A percentile compares a stretch with the other conserved stretches of the same genome.
Evolutionary conservation across 2,329 filamentous ascomycete species (phyloP).

Genomic region (Domatiomyces globalis): DNA sequence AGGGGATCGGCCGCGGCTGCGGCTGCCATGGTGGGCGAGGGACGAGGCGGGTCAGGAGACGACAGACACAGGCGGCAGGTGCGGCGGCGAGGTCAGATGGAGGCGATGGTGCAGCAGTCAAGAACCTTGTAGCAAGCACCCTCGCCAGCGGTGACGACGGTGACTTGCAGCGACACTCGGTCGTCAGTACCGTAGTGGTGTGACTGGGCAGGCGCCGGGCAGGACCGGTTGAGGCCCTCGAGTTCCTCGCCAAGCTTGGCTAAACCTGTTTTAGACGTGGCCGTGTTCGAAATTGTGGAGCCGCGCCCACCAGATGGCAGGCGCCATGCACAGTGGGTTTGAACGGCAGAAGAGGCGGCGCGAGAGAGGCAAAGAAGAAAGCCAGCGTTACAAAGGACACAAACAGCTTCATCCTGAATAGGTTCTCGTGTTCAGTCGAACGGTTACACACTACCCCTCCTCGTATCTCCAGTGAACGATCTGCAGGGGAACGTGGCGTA

Average conservation of each 20-base stretch:
- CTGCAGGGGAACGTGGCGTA: not conserved
- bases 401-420: not conserved
- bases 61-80: not conserved
- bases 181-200: not conserved
- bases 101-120: not conserved
- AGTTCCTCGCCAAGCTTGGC: not conserved
- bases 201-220: not conserved
- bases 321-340: not conserved
- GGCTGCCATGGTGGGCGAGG: constrained; percentile 14
- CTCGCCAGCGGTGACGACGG: not conserved
- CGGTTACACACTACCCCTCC: not conserved
- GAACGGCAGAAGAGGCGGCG: not conserved
- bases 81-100: not conserved
- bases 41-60: constrained; percentile 1
- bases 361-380: not conserved
- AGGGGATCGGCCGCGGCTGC: constrained; percentile 18
- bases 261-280: not conserved
- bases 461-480: not conserved
- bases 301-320: not conserved
- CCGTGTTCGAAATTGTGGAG: not conserved
- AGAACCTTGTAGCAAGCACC: not conserved
- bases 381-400: not conserved
- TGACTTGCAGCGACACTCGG: not conserved
- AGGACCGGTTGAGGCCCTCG: not conserved
- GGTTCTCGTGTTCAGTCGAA: too few relatives aligned